Conservation (phyloP, 805 yeast genomes). For the Candida jianshihensis region DNA sequence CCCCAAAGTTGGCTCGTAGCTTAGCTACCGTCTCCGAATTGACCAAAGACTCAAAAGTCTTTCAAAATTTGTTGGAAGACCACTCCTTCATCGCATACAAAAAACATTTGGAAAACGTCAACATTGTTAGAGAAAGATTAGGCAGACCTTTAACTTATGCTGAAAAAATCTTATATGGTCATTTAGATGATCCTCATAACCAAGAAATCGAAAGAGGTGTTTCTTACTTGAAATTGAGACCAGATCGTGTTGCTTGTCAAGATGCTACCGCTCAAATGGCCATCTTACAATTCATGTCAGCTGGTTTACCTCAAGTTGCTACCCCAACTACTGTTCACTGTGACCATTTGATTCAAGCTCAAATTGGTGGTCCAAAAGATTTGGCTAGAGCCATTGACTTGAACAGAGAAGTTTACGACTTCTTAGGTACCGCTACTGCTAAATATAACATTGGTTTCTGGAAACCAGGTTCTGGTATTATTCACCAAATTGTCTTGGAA, state of each 20-base stretch:
- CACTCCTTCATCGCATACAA: conserved; percentile 88
- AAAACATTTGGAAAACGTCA: conserved; percentile 80
- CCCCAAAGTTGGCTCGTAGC: conserved; percentile 26
- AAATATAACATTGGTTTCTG: conserved; percentile 97
- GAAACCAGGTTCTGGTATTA: conserved; percentile 99
- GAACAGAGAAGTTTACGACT: conserved; percentile 92
- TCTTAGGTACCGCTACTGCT: conserved; percentile 82
- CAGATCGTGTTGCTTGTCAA: conserved; percentile 98
- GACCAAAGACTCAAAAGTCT: conserved; percentile 65
- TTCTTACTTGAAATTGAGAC: conserved; percentile 88
- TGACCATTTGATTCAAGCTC: conserved; percentile 96
- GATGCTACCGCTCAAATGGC: conserved; percentile 99
- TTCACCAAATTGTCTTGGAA: conserved; percentile 94
- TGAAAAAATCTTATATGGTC: conserved; percentile 92
- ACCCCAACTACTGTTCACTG: conserved; percentile 96
- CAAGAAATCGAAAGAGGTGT: conserved; percentile 83
- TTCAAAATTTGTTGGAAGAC: conserved; percentile 75
- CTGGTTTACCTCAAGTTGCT: conserved; percentile 85
- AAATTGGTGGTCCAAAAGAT: conserved; percentile 82
- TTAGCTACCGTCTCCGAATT: conserved; percentile 34
- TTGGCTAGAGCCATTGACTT: conserved; percentile 78
- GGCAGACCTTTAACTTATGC: conserved; percentile 90
- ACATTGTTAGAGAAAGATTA: conserved; percentile 75
- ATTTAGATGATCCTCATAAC: conserved; percentile 86
- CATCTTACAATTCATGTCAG: conserved; percentile 90